Conservation (phyloP, 306 rosid genomes). For the Dalbergia cultrata region DNA sequence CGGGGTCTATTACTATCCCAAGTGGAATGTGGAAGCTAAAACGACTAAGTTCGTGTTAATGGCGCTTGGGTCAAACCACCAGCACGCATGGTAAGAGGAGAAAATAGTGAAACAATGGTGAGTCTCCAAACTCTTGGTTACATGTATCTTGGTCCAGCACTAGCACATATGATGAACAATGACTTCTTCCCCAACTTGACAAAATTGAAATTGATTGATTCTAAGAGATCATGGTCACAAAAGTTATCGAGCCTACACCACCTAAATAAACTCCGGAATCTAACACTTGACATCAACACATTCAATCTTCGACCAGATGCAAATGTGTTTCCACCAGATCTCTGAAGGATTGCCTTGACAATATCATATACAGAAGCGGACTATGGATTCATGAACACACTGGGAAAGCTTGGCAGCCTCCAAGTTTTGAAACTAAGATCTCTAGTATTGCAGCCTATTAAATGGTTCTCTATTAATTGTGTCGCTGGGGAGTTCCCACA, state of each 20-base stretch:
- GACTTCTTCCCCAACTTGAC: not conserved
- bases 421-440: not conserved
- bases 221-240: not conserved
- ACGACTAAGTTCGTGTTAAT: not conserved
- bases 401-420: not conserved
- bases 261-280: not conserved
- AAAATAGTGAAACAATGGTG: not conserved
- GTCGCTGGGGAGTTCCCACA: not conserved
- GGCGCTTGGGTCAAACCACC: too few relatives aligned
- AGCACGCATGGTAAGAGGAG: too few relatives aligned
- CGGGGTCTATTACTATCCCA: not conserved
- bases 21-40: constrained; percentile 8
- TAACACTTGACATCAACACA: too few relatives aligned
- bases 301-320: not conserved
- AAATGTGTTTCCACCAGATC: not conserved
- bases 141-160: not conserved
- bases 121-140: not conserved
- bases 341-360: not conserved
- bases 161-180: not conserved
- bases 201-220: too few relatives aligned
- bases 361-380: not conserved
- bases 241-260: not conserved
- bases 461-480: not conserved
- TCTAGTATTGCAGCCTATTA: too few relatives aligned
- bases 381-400: not conserved